Conservation (phyloP, 345 rosid species). For the Syzygium aqueum region DNA sequence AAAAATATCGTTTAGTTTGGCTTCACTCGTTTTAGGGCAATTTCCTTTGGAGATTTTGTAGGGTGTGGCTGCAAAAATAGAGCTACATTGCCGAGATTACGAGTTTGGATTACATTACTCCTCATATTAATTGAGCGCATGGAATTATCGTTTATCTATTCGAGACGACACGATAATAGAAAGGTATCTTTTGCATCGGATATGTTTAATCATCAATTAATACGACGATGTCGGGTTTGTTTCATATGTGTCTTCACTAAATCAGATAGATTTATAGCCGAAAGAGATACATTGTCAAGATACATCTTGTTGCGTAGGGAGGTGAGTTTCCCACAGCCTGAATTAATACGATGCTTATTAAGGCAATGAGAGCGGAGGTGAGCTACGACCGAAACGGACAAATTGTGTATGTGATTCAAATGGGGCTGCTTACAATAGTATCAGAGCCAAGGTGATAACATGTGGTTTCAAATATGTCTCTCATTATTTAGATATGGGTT, state of each 20-base stretch:
- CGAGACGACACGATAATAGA: not conserved
- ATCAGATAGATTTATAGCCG: too few species aligned
- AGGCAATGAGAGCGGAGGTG: not conserved
- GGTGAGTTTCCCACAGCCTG: not conserved
- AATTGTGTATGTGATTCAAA: not conserved
- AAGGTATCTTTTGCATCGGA: not conserved
- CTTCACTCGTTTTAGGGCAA: not conserved
- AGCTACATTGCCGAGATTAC: not conserved
- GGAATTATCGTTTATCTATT: not conserved
- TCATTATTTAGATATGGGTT: not conserved
- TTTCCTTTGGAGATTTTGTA: not conserved
- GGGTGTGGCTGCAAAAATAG: not conserved
- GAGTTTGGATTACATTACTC: not conserved
- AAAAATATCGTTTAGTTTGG: not conserved
- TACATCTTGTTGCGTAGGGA: not conserved
- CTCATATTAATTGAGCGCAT: rapidly evolving
- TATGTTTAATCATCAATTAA: rapidly evolving
- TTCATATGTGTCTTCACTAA: not conserved
- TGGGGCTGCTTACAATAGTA: not conserved
- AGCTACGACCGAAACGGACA: not conserved
- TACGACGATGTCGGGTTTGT: not conserved
- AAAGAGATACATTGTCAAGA: not conserved
- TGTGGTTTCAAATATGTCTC: too few species aligned
- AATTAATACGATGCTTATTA: too few species aligned
- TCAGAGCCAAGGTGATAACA: not conserved